Conservation (phyloP, 139 green algal species). For the Chlamydomonas applanata region DNA sequence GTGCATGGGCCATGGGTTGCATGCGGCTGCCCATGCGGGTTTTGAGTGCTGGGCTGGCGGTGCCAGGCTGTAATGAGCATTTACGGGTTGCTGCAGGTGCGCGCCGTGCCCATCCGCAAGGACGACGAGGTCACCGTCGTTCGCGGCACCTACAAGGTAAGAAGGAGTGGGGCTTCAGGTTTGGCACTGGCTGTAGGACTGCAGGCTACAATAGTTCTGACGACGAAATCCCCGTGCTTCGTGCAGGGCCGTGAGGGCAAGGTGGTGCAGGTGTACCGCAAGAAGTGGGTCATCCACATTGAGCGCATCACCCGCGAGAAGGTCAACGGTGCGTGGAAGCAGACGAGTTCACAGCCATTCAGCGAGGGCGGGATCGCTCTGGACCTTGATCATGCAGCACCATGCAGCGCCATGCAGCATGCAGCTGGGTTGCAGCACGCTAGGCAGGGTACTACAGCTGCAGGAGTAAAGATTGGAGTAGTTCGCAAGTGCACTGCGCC, state of each 20-base stretch:
- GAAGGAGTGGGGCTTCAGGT: constrained; percentile 1
- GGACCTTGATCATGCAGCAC: too few relatives aligned
- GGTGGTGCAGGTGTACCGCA: constrained; percentile 95
- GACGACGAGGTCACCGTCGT: constrained; percentile 98
- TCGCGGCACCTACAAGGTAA: constrained; percentile 93
- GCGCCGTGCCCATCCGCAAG: constrained; percentile 93
- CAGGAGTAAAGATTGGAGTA: too few relatives aligned
- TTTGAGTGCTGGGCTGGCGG: not conserved
- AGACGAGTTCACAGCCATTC: too few relatives aligned
- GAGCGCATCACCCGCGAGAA: constrained; percentile 98
- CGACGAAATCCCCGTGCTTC: not conserved
- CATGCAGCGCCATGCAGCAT: too few relatives aligned
- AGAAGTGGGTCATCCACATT: constrained; percentile 99
- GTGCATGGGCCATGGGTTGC: not conserved
- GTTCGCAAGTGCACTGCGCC: too few relatives aligned
- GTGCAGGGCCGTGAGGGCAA: constrained; percentile 91
- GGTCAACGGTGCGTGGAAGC: constrained; percentile 84
- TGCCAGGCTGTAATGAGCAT: not conserved
- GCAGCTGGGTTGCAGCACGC: too few relatives aligned
- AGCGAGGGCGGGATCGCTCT: too few relatives aligned
- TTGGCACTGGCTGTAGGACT: not conserved
- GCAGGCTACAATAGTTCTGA: too few relatives aligned
- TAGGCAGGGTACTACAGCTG: too few relatives aligned
- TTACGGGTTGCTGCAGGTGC: constrained; percentile 64
- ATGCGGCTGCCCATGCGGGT: constrained; percentile 1